phyloP scores from a whole-genome alignment of 768 basidiomycete genomes.

The Termitomyces sp. region DNA sequence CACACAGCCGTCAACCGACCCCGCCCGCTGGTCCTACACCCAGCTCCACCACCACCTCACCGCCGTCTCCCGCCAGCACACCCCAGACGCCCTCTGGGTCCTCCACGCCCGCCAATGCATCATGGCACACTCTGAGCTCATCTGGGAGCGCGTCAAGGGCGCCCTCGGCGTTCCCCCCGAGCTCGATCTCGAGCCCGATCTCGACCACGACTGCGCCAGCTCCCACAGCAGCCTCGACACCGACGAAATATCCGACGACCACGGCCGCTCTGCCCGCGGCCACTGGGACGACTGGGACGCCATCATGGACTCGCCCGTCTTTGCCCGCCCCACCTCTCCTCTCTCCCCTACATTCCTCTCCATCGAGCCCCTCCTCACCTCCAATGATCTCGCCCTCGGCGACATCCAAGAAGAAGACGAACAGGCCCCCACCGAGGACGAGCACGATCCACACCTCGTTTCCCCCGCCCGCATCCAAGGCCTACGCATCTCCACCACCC shows the following conservation, averaged over 20 bases:
- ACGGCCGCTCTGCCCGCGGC: constrained; percentile 29
- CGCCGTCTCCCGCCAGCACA: constrained; percentile 52
- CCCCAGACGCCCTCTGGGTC: constrained; percentile 70
- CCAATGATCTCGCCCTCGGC: constrained; percentile 31
- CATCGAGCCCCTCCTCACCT: constrained; percentile 52
- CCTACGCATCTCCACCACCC: constrained; percentile 46
- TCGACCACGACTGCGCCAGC: constrained; percentile 16
- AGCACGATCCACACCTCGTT: constrained; percentile 17
- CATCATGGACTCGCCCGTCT: constrained; percentile 36
- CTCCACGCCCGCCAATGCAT: constrained; percentile 70
- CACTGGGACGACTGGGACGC: constrained; percentile 44
- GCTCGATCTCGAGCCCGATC: constrained; percentile 56
- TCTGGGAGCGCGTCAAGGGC: constrained; percentile 89
- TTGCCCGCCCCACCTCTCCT: constrained; percentile 7
- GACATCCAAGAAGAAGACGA: constrained; percentile 57
- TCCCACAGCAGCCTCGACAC: constrained; percentile 23
- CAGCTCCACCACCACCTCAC: constrained; percentile 71
- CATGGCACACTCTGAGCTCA: constrained; percentile 70
- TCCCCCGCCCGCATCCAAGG: constrained; percentile 47
- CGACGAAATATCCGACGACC: constrained; percentile 37
- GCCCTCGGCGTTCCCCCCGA: constrained; percentile 86
- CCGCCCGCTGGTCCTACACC: constrained; percentile 63
- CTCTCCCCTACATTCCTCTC: constrained; percentile 12
- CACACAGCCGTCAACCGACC: constrained; percentile 41
- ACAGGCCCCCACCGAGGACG: background rate